Percentiles rank a stretch among this genome's conserved stretches.
phyloP scores from a whole-genome alignment of 1,139 yeast species.

The Spencermartinsiella ligniputridi region DNA sequence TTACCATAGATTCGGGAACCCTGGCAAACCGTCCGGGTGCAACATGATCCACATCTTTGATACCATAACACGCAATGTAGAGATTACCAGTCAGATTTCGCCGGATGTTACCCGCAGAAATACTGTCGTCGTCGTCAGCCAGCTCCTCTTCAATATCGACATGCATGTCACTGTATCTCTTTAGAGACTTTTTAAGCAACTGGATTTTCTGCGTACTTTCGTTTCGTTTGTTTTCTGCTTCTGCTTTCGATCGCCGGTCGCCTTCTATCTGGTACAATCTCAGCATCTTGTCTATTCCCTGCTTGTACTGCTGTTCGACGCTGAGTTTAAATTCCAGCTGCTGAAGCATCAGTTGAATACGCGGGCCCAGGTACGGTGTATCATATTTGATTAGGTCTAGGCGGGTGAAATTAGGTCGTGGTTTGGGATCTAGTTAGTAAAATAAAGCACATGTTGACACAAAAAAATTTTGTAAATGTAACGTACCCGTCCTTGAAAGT shows the following conservation, averaged over 20 bases:
- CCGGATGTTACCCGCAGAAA: constrained; percentile 54
- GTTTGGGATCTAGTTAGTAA: constrained; percentile 4
- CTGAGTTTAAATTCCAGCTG: constrained; percentile 89
- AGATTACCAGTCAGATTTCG: constrained; percentile 81
- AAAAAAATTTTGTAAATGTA: not conserved
- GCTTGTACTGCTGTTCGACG: constrained; percentile 88
- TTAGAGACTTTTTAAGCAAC: constrained; percentile 74
- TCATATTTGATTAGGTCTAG: constrained; percentile 85
- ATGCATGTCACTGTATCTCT: constrained; percentile 85
- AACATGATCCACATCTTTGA: constrained; percentile 88
- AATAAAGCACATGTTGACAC: not conserved
- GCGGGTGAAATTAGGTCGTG: constrained; percentile 32
- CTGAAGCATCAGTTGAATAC: constrained; percentile 92
- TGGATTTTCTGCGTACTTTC: constrained; percentile 86
- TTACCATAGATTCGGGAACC: constrained; percentile 73
- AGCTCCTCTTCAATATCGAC: constrained; percentile 57
- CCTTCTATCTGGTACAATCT: constrained; percentile 87
- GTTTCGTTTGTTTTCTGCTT: constrained; percentile 80
- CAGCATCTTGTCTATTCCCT: constrained; percentile 85
- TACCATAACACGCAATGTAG: constrained; percentile 63
- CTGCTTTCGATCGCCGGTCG: constrained; percentile 76
- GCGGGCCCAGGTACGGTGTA: constrained; percentile 92
- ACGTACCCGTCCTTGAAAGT: not conserved
- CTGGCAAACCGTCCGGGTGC: constrained; percentile 75
- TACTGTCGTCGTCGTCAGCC: constrained; percentile 38